Percentiles rank a stretch among this genome's conserved stretches.
Evolutionary conservation across 345 rosid genomes (phyloP).

Genomic region (Eucalyptus viminalis): DNA sequence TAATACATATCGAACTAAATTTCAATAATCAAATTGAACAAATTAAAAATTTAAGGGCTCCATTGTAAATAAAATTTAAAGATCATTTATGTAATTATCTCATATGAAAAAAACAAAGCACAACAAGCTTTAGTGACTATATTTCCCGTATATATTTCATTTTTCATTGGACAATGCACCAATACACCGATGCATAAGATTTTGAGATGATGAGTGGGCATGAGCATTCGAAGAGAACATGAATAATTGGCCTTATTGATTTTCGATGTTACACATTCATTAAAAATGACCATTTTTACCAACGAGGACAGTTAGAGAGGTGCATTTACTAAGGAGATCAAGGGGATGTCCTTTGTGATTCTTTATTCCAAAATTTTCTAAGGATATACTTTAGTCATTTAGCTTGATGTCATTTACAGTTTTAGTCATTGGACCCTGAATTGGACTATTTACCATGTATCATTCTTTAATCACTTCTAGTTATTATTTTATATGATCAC

Average conservation of each 20-base stretch:
- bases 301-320: no score
- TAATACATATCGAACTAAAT: neutral
- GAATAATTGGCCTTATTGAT: neutral
- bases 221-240: neutral
- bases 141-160: neutral
- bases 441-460: neutral
- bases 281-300: neutral
- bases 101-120: neutral
- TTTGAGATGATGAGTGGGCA: neutral
- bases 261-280: neutral
- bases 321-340: neutral
- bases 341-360: neutral
- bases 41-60: no score
- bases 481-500: neutral
- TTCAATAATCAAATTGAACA: no score
- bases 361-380: neutral
- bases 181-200: neutral
- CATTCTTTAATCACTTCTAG: neutral
- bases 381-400: neutral
- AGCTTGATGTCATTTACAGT: neutral
- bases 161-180: no score
- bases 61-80: no score
- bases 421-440: neutral
- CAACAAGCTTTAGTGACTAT: neutral
- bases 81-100: no score